These are phyloP conservation scores for Verticillium klebahnii DNA, from an alignment of 2,329 filamentous ascomycete genomes.

Conservation along the genomic window DNA sequence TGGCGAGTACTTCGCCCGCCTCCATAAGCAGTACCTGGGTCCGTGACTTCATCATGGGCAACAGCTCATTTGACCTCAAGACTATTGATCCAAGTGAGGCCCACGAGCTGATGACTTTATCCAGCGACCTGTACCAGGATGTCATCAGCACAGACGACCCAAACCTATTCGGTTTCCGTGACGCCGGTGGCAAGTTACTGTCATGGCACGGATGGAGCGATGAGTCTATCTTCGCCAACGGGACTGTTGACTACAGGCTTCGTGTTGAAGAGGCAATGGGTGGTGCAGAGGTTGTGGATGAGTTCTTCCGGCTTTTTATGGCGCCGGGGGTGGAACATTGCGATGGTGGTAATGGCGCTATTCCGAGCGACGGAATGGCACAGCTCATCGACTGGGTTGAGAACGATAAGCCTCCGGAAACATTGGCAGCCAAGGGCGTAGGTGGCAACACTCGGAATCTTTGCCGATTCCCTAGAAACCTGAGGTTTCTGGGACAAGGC, in stretches of 20 bases:
- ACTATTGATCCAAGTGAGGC: not conserved
- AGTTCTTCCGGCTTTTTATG: slow-evolving; percentile 46
- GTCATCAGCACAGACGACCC: slow-evolving; percentile 23
- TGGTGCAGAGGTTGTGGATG: slow-evolving; percentile 14
- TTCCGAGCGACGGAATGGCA: not conserved
- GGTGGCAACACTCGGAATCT: not conserved
- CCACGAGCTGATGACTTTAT: not conserved
- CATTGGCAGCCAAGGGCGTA: not conserved
- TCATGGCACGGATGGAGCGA: slow-evolving; percentile 36
- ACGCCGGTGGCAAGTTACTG: slow-evolving; percentile 33
- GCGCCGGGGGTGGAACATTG: slow-evolving; percentile 51
- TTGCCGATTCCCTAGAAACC: not conserved
- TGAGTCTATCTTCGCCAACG: slow-evolving; percentile 25
- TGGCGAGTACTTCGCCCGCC: not conserved
- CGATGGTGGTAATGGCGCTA: slow-evolving; percentile 3
- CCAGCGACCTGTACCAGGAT: slow-evolving; percentile 7
- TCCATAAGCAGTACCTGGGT: not conserved
- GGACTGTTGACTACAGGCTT: slow-evolving; percentile 26
- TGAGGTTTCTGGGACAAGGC: not conserved
- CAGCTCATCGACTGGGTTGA: not conserved
- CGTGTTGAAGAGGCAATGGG: slow-evolving; percentile 30
- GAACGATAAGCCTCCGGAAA: not conserved
- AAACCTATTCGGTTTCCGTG: slow-evolving; percentile 22
- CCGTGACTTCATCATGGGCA: not conserved
- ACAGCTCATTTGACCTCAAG: not conserved